Conservation (phyloP, 768 basidiomycete species). For the Fomitopsis serialis region DNA sequence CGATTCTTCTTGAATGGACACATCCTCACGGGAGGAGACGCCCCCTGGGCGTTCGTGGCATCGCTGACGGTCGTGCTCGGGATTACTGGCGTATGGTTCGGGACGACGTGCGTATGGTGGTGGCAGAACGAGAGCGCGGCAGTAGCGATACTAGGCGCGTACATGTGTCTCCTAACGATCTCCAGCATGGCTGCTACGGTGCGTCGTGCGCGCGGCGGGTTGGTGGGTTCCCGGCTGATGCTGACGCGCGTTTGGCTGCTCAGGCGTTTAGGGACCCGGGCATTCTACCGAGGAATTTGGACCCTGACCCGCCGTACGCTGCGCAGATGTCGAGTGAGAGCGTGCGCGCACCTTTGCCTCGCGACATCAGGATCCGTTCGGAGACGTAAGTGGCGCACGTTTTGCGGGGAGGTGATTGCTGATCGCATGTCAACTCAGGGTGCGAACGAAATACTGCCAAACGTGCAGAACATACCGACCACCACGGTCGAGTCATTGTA, state of each 20-base stretch:
- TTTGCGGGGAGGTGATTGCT: background rate
- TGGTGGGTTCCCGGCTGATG: background rate
- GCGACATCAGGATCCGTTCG: slow-evolving; percentile 73
- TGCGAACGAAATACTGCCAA: slow-evolving; percentile 89
- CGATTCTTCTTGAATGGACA: slow-evolving; percentile 69
- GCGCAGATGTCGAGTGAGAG: slow-evolving; percentile 56
- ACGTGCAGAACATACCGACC: slow-evolving; percentile 93
- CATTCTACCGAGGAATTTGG: slow-evolving; percentile 82
- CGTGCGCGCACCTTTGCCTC: slow-evolving; percentile 61
- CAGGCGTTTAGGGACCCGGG: slow-evolving; percentile 83
- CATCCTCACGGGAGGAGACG: slow-evolving; percentile 81
- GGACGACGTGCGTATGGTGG: slow-evolving; percentile 84
- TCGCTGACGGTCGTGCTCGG: slow-evolving; percentile 56
- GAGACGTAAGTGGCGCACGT: slow-evolving; percentile 2
- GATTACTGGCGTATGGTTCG: slow-evolving; percentile 80
- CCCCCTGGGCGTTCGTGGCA: slow-evolving; percentile 73
- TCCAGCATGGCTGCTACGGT: slow-evolving; percentile 77
- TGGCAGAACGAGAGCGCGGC: slow-evolving; percentile 77
- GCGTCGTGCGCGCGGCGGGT: slow-evolving; percentile 21
- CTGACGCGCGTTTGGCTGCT: background rate
- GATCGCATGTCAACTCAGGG: slow-evolving; percentile 37
- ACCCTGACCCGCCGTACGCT: slow-evolving; percentile 79
- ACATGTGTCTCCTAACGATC: slow-evolving; percentile 60
- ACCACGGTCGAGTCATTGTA: slow-evolving; percentile 92
- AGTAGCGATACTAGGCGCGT: slow-evolving; percentile 60